A percentile compares a stretch with the other conserved stretches of the same genome.
Evolutionary conservation across 2,329 filamentous ascomycete genomes (phyloP).

Genomic region (Corinectria fuckeliana): DNA sequence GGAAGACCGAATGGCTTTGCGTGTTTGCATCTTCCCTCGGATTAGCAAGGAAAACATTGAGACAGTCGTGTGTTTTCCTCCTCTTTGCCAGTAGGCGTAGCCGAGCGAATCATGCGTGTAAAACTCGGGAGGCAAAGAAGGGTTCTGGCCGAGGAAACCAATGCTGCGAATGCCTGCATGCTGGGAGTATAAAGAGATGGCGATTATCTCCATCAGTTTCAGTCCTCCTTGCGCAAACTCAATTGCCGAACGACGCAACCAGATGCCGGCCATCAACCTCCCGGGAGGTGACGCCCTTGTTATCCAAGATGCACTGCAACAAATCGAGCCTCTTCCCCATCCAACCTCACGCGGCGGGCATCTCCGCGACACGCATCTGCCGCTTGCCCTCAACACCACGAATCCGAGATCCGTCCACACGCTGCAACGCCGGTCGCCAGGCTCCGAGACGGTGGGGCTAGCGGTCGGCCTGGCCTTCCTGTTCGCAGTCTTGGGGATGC

Average conservation of each 20-base stretch:
- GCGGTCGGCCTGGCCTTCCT: neutral
- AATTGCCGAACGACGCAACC: neutral
- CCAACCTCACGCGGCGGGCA: neutral
- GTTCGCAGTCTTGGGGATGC: neutral
- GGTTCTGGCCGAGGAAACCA: neutral
- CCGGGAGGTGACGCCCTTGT: neutral
- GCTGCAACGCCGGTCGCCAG: constrained; percentile 3
- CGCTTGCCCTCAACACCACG: too few relatives aligned
- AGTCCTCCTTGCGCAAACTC: neutral
- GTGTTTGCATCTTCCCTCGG: neutral
- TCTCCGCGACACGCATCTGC: neutral
- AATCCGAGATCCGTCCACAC: neutral
- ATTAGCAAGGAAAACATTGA: neutral
- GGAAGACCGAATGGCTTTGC: neutral
- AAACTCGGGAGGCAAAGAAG: neutral
- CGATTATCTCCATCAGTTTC: neutral
- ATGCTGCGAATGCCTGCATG: neutral
- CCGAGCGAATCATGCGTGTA: neutral
- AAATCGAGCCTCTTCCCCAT: neutral
- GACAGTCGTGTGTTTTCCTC: neutral
- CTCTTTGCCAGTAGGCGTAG: neutral
- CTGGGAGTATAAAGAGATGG: neutral
- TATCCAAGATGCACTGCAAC: neutral
- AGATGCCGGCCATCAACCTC: constrained; percentile 17
- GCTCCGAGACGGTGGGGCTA: constrained; percentile 4